A percentile compares a stretch with the other conserved stretches of the same genome.
phyloP scores from a whole-genome alignment of 768 basidiomycete species.

The Amanita muscaria region DNA sequence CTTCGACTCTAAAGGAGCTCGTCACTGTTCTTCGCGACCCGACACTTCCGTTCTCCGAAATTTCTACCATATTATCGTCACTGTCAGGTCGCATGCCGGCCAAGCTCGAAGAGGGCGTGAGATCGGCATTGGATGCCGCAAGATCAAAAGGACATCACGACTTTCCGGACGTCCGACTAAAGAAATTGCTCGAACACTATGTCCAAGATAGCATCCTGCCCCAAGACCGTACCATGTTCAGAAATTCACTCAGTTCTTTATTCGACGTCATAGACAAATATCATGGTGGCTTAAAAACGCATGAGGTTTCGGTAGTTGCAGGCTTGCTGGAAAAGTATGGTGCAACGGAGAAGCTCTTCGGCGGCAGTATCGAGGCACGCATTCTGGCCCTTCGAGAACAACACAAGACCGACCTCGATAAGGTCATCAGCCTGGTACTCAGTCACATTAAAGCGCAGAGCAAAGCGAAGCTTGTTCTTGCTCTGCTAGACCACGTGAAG shows the following conservation, averaged over 20 bases:
- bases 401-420: conserved; percentile 86
- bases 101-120: conserved; percentile 83
- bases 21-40: conserved; percentile 73
- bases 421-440: conserved; percentile 76
- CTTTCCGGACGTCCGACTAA: conserved; percentile 84
- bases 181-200: conserved; percentile 81
- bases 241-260: conserved; percentile 59
- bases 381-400: conserved; percentile 86
- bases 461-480: conserved; percentile 83
- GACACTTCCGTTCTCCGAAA: conserved; percentile 84
- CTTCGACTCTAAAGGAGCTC: conserved; percentile 78
- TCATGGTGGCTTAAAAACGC: conserved; percentile 72
- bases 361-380: conserved; percentile 88
- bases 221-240: conserved; percentile 76
- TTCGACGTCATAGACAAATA: conserved; percentile 75
- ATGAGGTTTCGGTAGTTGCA: conserved; percentile 76
- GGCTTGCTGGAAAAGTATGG: conserved; percentile 71
- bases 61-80: conserved; percentile 73
- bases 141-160: conserved; percentile 71
- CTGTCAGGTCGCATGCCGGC: conserved; percentile 89
- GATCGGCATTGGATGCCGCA: conserved; percentile 67
- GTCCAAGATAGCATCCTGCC: conserved; percentile 72
- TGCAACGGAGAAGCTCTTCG: conserved; percentile 85
- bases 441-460: conserved; percentile 94
- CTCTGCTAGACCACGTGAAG: conserved; percentile 87